phyloP scores from a whole-genome alignment of 1,139 yeast genomes.

The Geotrichum aggregatum region DNA sequence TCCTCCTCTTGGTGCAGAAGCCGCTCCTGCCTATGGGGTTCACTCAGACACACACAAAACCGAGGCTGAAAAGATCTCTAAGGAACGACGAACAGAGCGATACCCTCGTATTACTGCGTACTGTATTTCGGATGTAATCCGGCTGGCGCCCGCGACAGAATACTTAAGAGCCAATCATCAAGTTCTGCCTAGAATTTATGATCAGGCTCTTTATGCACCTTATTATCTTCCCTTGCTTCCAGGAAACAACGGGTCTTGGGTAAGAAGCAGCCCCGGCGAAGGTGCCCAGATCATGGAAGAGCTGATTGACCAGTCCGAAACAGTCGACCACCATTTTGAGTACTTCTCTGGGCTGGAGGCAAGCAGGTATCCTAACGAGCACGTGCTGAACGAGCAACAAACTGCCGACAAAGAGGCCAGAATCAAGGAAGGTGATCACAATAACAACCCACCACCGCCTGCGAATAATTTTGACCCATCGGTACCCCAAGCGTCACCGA shows the following conservation, averaged over 20 bases:
- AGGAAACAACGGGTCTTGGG: slow-evolving; percentile 68
- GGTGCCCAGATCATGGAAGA: slow-evolving; percentile 65
- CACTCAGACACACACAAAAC: slow-evolving; percentile 31
- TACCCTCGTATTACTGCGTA: slow-evolving; percentile 87
- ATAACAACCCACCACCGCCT: not conserved
- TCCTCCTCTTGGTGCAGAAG: slow-evolving; percentile 26
- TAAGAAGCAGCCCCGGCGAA: slow-evolving; percentile 69
- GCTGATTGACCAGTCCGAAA: slow-evolving; percentile 74
- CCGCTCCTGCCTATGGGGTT: slow-evolving; percentile 6
- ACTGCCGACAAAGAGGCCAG: not conserved
- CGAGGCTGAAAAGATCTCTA: slow-evolving; percentile 65
- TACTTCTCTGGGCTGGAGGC: slow-evolving; percentile 70
- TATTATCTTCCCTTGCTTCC: slow-evolving; percentile 83
- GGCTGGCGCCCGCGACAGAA: slow-evolving; percentile 57
- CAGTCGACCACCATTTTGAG: slow-evolving; percentile 84
- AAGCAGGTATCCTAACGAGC: slow-evolving; percentile 7
- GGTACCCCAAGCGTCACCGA: slow-evolving; percentile 61
- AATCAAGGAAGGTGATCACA: not conserved
- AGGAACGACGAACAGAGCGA: slow-evolving; percentile 62
- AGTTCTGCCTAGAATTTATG: slow-evolving; percentile 80
- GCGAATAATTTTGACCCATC: slow-evolving; percentile 53
- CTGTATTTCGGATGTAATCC: slow-evolving; percentile 76
- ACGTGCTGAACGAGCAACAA: too few species aligned
- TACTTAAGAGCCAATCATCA: slow-evolving; percentile 68
- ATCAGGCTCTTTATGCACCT: slow-evolving; percentile 87